Conservation (phyloP, 805 yeast species). For the Lipomyces starkeyi region DNA sequence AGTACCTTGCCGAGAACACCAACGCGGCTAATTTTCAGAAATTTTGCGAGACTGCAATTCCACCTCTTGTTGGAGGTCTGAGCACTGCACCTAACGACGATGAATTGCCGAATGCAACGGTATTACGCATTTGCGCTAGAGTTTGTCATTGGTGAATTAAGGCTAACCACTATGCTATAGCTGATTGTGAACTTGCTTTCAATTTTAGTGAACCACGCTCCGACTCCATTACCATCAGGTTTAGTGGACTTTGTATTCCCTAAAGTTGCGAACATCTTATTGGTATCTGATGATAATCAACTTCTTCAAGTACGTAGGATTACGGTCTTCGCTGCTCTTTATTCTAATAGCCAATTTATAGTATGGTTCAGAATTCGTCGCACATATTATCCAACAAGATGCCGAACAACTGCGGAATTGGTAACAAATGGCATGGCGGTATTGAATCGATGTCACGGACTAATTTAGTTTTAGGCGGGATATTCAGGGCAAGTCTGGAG, state of each 20-base stretch:
- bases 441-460: neutral
- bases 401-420: slow-evolving; percentile 40
- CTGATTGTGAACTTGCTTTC: slow-evolving; percentile 30
- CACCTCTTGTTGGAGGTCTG: slow-evolving; percentile 29
- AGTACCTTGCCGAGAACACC: slow-evolving; percentile 56
- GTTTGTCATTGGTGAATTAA: too few species aligned
- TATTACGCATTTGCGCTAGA: neutral
- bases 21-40: slow-evolving; percentile 41
- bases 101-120: slow-evolving; percentile 18
- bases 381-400: slow-evolving; percentile 58
- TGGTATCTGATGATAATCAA: slow-evolving; percentile 32
- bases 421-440: neutral
- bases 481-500: slow-evolving; percentile 52
- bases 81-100: slow-evolving; percentile 18
- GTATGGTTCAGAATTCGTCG: slow-evolving; percentile 74
- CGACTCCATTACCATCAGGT: slow-evolving; percentile 34
- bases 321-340: neutral
- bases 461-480: slow-evolving; percentile 6
- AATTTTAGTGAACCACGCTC: slow-evolving; percentile 32
- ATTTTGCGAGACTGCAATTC: slow-evolving; percentile 41
- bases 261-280: slow-evolving; percentile 25
- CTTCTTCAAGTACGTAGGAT: slow-evolving; percentile 25
- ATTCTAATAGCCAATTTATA: slow-evolving; percentile 48
- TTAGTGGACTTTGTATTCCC: slow-evolving; percentile 34
- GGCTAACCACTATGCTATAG: slow-evolving; percentile 3